Base-by-base conservation (phyloP, 805 yeast genomes). In the Maudiozyma turicensis region DNA sequence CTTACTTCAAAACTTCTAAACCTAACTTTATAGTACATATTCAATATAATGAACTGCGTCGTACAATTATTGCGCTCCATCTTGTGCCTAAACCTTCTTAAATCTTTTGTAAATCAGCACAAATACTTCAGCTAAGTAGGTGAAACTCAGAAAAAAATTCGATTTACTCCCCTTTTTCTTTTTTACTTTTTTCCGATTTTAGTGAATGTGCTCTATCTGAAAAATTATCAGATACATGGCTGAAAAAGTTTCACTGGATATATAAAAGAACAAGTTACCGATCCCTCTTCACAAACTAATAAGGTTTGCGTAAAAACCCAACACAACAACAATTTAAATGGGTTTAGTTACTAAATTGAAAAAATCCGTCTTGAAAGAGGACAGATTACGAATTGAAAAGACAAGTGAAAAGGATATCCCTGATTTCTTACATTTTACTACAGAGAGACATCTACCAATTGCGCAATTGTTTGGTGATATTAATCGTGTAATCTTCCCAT, bases 401-500 rank as follows among this genome's bases (percentile, higher is more conserved):
- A 37, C 20, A 8, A 20, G 10, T 11, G 45, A 13, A 11, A 43
- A 43, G 29, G 13, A 13, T 1, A 8, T 46, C 6, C 47, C 48
- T 10, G 52, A 43, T 38, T 43, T 28, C 11, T 20, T 43, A 15
- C 39, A 43, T 34, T 46, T 51, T n/a, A 49, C 44, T 30, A 46
- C 46, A 30, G 47, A 52, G 26, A 46, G 52, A 39, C 32, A 34
- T 11, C 20, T 49, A 46, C 52, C 49, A 0, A 32, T 49, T 26
- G 49, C 43, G 5, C 34, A 40, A 29, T 15, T 44, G 10, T 33
- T 15, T 13, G 43, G 39, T 8, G n/a, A n/a, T 1, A 40, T 29
- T 8, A 54, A 54, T 6, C 48, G 40, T 35, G 48, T 35, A 28
- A 28, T 54, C 15, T 54, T 54, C 34, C 47, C 56, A 15, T 49